These are phyloP conservation scores for Dendrobium huoshanense DNA, from an alignment of 106 monocot genomes.

Conservation along the genomic window DNA sequence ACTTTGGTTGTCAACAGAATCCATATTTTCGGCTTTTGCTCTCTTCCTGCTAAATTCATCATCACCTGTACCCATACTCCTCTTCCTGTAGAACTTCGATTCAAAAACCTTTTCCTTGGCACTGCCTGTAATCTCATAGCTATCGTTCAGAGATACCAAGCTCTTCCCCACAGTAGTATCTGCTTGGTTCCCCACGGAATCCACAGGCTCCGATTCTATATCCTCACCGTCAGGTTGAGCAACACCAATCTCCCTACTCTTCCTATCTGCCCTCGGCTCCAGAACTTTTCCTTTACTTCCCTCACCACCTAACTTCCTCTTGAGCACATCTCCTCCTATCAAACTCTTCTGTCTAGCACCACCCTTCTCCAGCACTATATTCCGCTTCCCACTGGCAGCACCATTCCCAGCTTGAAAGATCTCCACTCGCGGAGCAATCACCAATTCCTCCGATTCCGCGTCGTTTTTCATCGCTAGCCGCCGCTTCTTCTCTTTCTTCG, in stretches of 20 bases:
- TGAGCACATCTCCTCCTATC: not conserved
- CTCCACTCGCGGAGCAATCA: not conserved
- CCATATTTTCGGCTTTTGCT: conserved; percentile 2
- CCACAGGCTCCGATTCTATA: not conserved
- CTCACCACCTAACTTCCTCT: not conserved
- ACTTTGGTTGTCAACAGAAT: not conserved
- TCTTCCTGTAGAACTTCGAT: conserved; percentile 2
- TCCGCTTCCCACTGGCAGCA: not conserved
- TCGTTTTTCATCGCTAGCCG: not conserved
- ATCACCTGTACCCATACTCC: not conserved
- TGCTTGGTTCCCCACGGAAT: not conserved
- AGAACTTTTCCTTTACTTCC: not conserved
- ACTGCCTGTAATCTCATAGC: not conserved
- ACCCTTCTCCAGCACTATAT: not conserved
- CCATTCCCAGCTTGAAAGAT: not conserved
- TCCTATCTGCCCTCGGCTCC: not conserved
- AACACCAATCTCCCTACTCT: not conserved
- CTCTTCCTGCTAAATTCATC: conserved; percentile 4
- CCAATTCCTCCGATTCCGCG: not conserved
- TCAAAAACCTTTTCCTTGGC: not conserved
- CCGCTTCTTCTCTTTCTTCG: conserved; percentile 5
- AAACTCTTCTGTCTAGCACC: not conserved
- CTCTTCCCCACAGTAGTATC: not conserved
- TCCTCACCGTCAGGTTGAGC: not conserved
- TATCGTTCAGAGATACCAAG: not conserved